phyloP scores from a whole-genome alignment of 78 protist species.

The Dictyostelium brefeldianum region DNA sequence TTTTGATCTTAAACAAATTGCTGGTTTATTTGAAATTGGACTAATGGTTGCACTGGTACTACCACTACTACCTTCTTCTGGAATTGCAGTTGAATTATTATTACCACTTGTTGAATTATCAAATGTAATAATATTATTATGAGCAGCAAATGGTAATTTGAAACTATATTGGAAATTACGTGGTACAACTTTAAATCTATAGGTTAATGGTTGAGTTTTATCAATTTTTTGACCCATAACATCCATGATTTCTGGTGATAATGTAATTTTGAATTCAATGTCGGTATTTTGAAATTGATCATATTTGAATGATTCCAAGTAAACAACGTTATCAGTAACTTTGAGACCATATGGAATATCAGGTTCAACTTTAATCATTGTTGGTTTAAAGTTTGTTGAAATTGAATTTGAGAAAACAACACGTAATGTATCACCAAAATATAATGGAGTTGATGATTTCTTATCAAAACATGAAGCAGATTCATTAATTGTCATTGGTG shows the following conservation, averaged over 20 bases:
- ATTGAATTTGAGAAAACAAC: background rate
- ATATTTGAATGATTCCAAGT: background rate
- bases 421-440: background rate
- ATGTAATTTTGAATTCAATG: conserved; percentile 10
- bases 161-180: background rate
- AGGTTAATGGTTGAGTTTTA: background rate
- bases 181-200: conserved; percentile 18
- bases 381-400: background rate
- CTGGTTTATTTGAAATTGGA: background rate
- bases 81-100: background rate
- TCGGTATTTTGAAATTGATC: conserved; percentile 14
- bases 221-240: background rate
- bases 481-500: conserved; percentile 7
- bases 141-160: background rate
- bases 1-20: conserved; percentile 15
- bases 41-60: background rate
- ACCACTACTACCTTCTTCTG: background rate
- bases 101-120: background rate
- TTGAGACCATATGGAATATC: conserved; percentile 17
- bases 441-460: background rate
- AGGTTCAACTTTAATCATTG: conserved; percentile 26
- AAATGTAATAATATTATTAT: background rate
- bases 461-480: background rate
- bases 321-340: background rate
- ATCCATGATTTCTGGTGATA: background rate